These are phyloP conservation scores for Blastobotrys mokoenaii DNA, from an alignment of 805 yeast species.

Conservation along the genomic window DNA sequence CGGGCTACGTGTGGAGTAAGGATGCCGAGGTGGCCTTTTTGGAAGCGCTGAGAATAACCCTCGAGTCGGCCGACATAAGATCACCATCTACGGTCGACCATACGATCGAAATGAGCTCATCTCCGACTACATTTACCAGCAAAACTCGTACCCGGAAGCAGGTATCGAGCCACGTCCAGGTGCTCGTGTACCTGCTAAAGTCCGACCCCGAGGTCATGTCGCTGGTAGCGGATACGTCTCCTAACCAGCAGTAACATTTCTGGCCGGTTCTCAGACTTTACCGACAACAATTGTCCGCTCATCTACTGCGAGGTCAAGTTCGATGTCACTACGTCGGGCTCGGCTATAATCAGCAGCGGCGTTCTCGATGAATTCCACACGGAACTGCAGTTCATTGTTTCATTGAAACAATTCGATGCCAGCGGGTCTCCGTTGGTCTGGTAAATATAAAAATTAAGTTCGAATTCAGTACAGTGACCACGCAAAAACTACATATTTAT, in stretches of 20 bases:
- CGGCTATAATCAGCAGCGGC: background rate
- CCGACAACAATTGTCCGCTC: constrained; percentile 19
- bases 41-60: constrained; percentile 76
- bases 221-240: constrained; percentile 24
- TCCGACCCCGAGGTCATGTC: constrained; percentile 33
- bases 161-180: constrained; percentile 91
- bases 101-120: constrained; percentile 93
- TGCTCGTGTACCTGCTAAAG: constrained; percentile 57
- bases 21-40: constrained; percentile 87
- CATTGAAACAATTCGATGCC: constrained; percentile 4
- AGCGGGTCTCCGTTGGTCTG: constrained; percentile 4
- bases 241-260: constrained; percentile 11
- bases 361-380: constrained; percentile 10
- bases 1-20: constrained; percentile 61
- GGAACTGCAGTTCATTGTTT: constrained; percentile 13
- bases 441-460: too few relatives aligned
- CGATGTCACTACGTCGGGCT: constrained; percentile 6
- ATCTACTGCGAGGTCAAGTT: constrained; percentile 27
- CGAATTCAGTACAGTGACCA: too few relatives aligned
- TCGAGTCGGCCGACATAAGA: constrained; percentile 77
- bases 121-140: constrained; percentile 72
- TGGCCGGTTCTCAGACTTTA: constrained; percentile 22
- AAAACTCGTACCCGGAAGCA: constrained; percentile 82
- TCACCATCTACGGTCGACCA: constrained; percentile 72
- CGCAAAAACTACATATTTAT: too few relatives aligned